phyloP scores from a whole-genome alignment of 257 asterid genomes.

The Solanum microdontum region DNA sequence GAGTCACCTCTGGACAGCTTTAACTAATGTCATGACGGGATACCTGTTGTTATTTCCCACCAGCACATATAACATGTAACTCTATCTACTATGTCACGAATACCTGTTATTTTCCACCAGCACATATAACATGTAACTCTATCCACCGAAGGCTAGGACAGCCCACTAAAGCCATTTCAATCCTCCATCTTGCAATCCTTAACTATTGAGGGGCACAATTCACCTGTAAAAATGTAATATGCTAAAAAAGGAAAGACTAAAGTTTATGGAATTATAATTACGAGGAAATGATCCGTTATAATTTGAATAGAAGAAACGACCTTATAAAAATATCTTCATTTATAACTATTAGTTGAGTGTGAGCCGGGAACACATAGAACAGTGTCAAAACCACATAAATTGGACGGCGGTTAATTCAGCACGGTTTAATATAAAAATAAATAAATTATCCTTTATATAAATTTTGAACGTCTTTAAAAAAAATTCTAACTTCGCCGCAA shows the following conservation, averaged over 20 bases:
- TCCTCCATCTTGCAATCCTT: not conserved
- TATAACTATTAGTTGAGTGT: not conserved
- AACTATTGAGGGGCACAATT: not conserved
- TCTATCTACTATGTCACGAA: too few relatives aligned
- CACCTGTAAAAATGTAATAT: not conserved
- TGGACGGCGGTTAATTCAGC: not conserved
- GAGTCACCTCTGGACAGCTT: not conserved
- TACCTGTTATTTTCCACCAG: not conserved
- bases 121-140: not conserved
- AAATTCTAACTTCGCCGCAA: not conserved
- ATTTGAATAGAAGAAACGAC: not conserved
- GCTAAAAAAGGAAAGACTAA: not conserved
- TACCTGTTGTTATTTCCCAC: not conserved
- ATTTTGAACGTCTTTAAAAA: not conserved
- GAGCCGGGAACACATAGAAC: not conserved
- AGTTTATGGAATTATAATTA: not conserved
- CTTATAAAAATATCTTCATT: not conserved
- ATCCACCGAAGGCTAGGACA: not conserved
- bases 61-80: too few relatives aligned
- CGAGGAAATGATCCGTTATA: not conserved
- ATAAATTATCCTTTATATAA: not conserved
- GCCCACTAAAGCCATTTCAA: not conserved
- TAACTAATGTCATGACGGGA: not conserved
- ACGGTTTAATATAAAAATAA: not conserved
- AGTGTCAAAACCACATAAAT: not conserved